Evolutionary conservation across 768 basidiomycete species (phyloP).

Genomic region (Phallus indusiatus): DNA sequence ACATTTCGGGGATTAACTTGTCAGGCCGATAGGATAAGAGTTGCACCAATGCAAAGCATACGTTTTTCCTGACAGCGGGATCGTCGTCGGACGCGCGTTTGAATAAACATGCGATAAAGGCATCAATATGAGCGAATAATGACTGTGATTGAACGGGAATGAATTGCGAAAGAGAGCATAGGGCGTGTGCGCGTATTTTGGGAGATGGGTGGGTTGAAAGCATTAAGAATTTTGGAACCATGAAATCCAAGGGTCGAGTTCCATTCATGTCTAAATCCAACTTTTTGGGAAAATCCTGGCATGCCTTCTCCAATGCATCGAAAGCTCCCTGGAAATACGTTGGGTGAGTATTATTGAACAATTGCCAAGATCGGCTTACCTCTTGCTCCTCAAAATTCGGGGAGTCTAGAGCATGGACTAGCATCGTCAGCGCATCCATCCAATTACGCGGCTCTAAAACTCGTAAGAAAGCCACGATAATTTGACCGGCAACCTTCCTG

Average conservation of each 20-base stretch:
- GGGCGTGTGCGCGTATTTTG: constrained; percentile 89
- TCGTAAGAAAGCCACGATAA: constrained; percentile 82
- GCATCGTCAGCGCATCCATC: constrained; percentile 87
- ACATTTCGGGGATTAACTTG: constrained; percentile 93
- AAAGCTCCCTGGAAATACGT: constrained; percentile 64
- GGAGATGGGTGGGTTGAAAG: constrained; percentile 77
- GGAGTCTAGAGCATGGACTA: constrained; percentile 74
- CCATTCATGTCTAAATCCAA: constrained; percentile 92
- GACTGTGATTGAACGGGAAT: constrained; percentile 81
- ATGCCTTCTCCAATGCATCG: constrained; percentile 88
- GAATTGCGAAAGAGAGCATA: constrained; percentile 92
- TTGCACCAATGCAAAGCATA: constrained; percentile 91
- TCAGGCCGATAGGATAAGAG: constrained; percentile 90
- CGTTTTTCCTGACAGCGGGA: constrained; percentile 86
- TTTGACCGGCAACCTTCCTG: constrained; percentile 88
- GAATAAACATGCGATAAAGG: constrained; percentile 89
- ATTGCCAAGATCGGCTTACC: constrained; percentile 39
- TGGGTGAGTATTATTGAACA: background rate
- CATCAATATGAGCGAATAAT: constrained; percentile 84
- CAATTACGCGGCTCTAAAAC: constrained; percentile 86
- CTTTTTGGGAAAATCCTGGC: constrained; percentile 94
- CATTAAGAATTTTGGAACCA: constrained; percentile 91
- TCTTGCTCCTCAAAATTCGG: constrained; percentile 71
- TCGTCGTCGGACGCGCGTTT: constrained; percentile 92
- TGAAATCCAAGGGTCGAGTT: constrained; percentile 86